Evolutionary conservation across 108 stramenopile species (phyloP).

Genomic region (Cyclotella sp.): DNA sequence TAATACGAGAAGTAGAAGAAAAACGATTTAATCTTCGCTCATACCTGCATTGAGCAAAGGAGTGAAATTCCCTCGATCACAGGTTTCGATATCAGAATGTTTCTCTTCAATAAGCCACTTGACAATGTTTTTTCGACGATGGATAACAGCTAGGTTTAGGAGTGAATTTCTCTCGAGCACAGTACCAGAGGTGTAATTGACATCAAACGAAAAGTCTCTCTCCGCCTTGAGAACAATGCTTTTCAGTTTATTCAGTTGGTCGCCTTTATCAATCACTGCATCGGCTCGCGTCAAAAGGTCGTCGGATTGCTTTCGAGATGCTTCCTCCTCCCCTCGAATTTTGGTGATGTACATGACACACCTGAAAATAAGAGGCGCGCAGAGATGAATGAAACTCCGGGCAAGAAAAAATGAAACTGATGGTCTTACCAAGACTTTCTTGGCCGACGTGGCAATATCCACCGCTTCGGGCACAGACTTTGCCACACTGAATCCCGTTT

Average conservation of each 20-base stretch:
- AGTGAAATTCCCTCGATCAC: conserved; percentile 82
- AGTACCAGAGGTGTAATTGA: conserved; percentile 79
- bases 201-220: conserved; percentile 66
- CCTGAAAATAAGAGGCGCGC: background rate
- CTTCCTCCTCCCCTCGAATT: conserved; percentile 58
- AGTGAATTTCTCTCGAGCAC: conserved; percentile 84
- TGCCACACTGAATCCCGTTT: conserved; percentile 69
- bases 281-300: conserved; percentile 66
- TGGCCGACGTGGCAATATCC: conserved; percentile 80
- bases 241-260: conserved; percentile 70
- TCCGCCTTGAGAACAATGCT: conserved; percentile 68
- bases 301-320: conserved; percentile 69
- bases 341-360: conserved; percentile 70
- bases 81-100: conserved; percentile 74
- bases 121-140: conserved; percentile 71
- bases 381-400: background rate
- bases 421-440: conserved; percentile 69
- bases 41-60: conserved; percentile 76
- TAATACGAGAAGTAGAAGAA: background rate
- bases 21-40: conserved; percentile 33
- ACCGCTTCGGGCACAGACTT: conserved; percentile 68
- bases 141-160: conserved; percentile 81
- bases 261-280: conserved; percentile 62
- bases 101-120: conserved; percentile 82
- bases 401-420: background rate